Conservation (phyloP, 768 basidiomycete species). For the Termitomyces sp. region DNA sequence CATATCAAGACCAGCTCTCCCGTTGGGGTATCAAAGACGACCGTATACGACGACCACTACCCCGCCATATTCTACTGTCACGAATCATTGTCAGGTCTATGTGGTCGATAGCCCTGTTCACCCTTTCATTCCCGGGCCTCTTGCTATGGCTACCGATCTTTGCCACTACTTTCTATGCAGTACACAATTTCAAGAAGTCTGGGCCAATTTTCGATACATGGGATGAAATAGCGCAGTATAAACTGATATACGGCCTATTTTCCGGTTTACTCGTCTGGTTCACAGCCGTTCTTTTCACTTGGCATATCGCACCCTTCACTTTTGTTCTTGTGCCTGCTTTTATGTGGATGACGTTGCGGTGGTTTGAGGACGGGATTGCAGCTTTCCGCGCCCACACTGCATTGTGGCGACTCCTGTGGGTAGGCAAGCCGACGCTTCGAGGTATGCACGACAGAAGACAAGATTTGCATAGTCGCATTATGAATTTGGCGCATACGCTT, state of each 20-base stretch:
- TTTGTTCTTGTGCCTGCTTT: slow-evolving; percentile 58
- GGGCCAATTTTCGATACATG: slow-evolving; percentile 84
- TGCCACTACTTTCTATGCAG: slow-evolving; percentile 61
- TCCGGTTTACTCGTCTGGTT: slow-evolving; percentile 72
- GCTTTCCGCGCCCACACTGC: slow-evolving; percentile 72
- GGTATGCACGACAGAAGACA: slow-evolving; percentile 49
- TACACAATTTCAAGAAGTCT: slow-evolving; percentile 73
- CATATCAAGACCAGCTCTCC: slow-evolving; percentile 70
- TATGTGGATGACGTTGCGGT: slow-evolving; percentile 91
- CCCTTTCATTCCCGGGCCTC: slow-evolving; percentile 72
- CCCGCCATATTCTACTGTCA: slow-evolving; percentile 49
- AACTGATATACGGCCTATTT: slow-evolving; percentile 77
- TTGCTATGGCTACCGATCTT: slow-evolving; percentile 84
- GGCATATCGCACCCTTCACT: slow-evolving; percentile 59
- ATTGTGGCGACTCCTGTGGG: slow-evolving; percentile 56
- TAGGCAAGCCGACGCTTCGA: slow-evolving; percentile 56
- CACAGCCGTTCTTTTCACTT: slow-evolving; percentile 48
- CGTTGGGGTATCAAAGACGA: slow-evolving; percentile 80
- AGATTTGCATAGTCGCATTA: slow-evolving; percentile 61
- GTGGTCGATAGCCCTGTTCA: slow-evolving; percentile 61
- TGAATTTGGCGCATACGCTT: slow-evolving; percentile 56
- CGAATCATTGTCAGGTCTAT: slow-evolving; percentile 63
- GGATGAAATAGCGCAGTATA: slow-evolving; percentile 90
- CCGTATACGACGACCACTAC: slow-evolving; percentile 67
- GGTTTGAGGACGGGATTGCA: slow-evolving; percentile 82